Conservation (phyloP, 2,329 filamentous ascomycete genomes). For the Diaporthe destruens region DNA sequence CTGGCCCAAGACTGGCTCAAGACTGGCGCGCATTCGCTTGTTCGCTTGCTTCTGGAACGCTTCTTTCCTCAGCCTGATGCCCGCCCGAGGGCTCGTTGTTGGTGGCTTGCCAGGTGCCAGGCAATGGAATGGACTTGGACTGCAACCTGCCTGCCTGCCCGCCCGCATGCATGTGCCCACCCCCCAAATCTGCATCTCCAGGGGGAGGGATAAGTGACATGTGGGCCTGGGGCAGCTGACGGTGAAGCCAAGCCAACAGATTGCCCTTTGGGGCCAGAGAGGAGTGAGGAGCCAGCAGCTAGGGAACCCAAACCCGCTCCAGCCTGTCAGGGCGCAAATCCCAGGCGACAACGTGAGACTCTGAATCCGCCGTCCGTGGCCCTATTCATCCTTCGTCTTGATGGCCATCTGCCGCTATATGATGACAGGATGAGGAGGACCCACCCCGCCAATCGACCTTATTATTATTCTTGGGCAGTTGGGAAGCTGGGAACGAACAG, state of each 20-base stretch:
- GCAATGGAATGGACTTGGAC: background rate
- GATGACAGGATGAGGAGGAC: constrained; percentile 26
- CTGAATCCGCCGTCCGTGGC: constrained; percentile 25
- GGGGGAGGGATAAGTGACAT: background rate
- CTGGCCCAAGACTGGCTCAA: background rate
- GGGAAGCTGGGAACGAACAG: no score
- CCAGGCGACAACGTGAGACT: constrained; percentile 32
- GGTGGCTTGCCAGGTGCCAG: background rate
- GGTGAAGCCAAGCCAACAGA: constrained; percentile 21
- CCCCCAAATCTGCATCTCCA: background rate
- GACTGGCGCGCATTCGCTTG: background rate
- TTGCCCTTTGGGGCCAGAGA: background rate
- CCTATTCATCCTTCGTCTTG: constrained; percentile 31
- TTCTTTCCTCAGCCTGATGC: background rate
- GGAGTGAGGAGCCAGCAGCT: constrained; percentile 12
- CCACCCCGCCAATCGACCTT: background rate
- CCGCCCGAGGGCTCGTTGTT: background rate
- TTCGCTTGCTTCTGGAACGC: background rate
- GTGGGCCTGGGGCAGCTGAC: constrained; percentile 28
- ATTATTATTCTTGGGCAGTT: no score
- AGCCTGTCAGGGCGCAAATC: constrained; percentile 31
- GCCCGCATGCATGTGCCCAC: background rate
- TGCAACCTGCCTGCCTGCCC: background rate
- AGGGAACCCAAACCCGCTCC: constrained; percentile 26
- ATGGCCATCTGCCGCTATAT: constrained; percentile 8